Percentiles rank a stretch among this genome's conserved stretches.
These are phyloP conservation scores for Aspergillus clavatus DNA, from an alignment of 2,329 filamentous ascomycete species.

Conservation along the genomic window DNA sequence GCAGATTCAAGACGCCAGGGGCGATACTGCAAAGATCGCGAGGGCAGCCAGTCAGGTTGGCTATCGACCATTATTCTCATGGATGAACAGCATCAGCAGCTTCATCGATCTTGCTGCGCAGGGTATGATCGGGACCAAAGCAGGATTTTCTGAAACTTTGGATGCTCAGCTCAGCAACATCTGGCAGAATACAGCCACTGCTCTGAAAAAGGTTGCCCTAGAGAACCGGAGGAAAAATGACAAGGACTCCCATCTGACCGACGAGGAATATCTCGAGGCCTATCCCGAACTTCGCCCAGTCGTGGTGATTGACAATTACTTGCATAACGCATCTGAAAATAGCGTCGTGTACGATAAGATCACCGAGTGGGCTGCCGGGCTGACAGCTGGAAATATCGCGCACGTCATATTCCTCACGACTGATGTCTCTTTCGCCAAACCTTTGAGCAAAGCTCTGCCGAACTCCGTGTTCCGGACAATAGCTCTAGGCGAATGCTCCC, in stretches of 20 bases:
- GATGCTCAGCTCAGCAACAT: constrained; percentile 89
- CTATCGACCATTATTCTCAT: constrained; percentile 89
- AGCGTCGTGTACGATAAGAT: constrained; percentile 68
- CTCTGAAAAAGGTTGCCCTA: constrained; percentile 72
- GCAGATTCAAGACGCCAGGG: constrained; percentile 81
- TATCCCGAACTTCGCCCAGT: constrained; percentile 80
- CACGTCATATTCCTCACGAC: constrained; percentile 93
- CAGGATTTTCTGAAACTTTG: constrained; percentile 87
- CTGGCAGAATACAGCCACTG: constrained; percentile 72
- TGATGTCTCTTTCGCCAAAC: constrained; percentile 83
- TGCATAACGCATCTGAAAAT: constrained; percentile 69
- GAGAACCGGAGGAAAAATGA: constrained; percentile 65
- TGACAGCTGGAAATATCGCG: constrained; percentile 82
- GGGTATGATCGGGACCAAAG: constrained; percentile 88
- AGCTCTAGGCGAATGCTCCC: constrained; percentile 77
- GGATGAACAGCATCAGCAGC: constrained; percentile 92
- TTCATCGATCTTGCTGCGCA: constrained; percentile 89
- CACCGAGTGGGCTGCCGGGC: constrained; percentile 80
- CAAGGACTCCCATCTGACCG: constrained; percentile 65
- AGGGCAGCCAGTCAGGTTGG: constrained; percentile 78
- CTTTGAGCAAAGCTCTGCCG: constrained; percentile 77
- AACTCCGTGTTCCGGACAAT: constrained; percentile 87
- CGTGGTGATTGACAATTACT: constrained; percentile 86
- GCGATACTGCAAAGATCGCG: constrained; percentile 79
- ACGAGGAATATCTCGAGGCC: constrained; percentile 84